Evolutionary conservation across 345 rosid species (phyloP).

Genomic region (Brassica nigra): DNA sequence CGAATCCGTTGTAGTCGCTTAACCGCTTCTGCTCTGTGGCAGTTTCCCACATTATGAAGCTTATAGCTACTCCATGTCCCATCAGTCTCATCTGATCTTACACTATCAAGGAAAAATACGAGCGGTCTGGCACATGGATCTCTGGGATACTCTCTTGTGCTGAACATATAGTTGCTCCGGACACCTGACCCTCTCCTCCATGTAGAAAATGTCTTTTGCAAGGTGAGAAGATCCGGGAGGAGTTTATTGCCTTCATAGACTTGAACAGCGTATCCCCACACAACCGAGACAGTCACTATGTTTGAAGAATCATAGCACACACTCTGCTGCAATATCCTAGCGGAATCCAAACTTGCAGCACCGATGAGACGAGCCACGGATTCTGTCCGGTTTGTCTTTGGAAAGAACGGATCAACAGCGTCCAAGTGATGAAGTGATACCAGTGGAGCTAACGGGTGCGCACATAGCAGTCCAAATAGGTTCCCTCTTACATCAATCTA

Average conservation of each 20-base stretch:
- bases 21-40: conserved; percentile 49
- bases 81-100: conserved; percentile 43
- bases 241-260: conserved; percentile 69
- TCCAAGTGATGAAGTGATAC: conserved; percentile 93
- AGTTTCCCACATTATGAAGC: conserved; percentile 49
- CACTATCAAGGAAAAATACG: conserved; percentile 62
- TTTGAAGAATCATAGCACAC: conserved; percentile 69
- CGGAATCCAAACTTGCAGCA: conserved; percentile 64
- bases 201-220: conserved; percentile 67
- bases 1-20: conserved; percentile 49
- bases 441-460: conserved; percentile 81
- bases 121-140: conserved; percentile 69
- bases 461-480: conserved; percentile 73
- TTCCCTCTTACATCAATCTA: conserved; percentile 88
- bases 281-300: conserved; percentile 65
- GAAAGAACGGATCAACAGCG: conserved; percentile 76
- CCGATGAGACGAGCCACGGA: conserved; percentile 59
- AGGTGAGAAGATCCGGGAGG: conserved; percentile 73
- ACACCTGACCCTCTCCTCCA: conserved; percentile 70
- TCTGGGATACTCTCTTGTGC: conserved; percentile 67
- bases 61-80: conserved; percentile 65
- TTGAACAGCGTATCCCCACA: conserved; percentile 93
- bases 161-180: conserved; percentile 62
- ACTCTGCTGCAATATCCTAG: conserved; percentile 80
- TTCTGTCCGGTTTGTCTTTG: conserved; percentile 53